Evolutionary conservation across 768 basidiomycete genomes (phyloP), one percentile per base, ranked within the genome.

Genomic region (Naganishia vishniacii): DNA sequence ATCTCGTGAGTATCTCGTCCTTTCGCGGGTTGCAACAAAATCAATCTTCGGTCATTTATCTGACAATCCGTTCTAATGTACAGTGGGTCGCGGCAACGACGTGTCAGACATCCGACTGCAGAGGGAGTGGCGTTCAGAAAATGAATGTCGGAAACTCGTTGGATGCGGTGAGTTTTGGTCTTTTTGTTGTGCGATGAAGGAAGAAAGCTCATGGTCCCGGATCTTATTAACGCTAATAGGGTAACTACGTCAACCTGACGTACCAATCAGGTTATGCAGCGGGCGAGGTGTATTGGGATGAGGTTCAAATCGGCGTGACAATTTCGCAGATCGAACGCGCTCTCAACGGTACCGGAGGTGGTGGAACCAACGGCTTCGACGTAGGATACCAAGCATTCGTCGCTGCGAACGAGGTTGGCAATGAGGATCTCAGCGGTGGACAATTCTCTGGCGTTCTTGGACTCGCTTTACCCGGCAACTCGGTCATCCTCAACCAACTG

Each of bases 341-440:
- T 16, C 31, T 62, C 15, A 66, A 66, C 32, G 65, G 65, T 9
- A 66, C 65, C 13, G 65, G 65, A 0, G 31, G 48, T 18, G 65
- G 65, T 11, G 65, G 65, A n/a, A 8, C 37, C 18, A 61, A 32
- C 25, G 67, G 63, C 20, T 75, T 77, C 56, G 67, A 69, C 8
- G 71, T 77, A 13, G 73, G 72, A 5, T 77, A 72, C 65, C 75
- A 77, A 48, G 75, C 74, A 15, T 73, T 74, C 59, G 69, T 77
- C 48, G 68, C 70, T 2, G 75, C 73, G 18, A 67, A 67, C 18
- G 47, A 53, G 3, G 68, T 77, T 0, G 64, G 40, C 3, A 69
- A 71, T 51, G 72, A 77, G 53, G 71, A 73, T 68, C 67, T 77
- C 26, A 61, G 67, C 40, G 67, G 67, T 1, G 75, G 74, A 0